Percentiles rank a stretch among this genome's conserved stretches.
Evolutionary conservation across 768 basidiomycete genomes (phyloP).

Genomic region (Amanita thiersii): DNA sequence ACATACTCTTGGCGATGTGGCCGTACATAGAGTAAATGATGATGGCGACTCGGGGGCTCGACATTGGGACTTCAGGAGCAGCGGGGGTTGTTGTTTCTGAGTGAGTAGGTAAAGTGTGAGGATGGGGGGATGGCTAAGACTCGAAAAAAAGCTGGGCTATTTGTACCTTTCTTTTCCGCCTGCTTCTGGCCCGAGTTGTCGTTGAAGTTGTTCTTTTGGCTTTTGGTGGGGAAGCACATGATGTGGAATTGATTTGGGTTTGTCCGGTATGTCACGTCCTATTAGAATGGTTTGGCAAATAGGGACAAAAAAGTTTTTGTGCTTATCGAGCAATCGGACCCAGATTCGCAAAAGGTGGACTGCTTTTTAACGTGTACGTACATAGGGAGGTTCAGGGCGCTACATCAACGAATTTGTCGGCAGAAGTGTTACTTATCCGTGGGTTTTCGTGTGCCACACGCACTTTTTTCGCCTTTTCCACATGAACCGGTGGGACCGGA

Average conservation of each 20-base stretch:
- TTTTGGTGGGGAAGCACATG: slow-evolving; percentile 7
- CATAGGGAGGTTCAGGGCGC: too few species aligned
- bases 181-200: neutral
- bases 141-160: neutral
- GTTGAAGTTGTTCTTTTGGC: slow-evolving; percentile 2
- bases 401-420: too few species aligned
- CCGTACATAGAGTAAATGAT: slow-evolving; percentile 70
- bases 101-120: neutral
- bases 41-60: slow-evolving; percentile 55
- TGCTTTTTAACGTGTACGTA: too few species aligned
- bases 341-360: too few species aligned
- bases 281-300: neutral
- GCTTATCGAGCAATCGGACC: too few species aligned
- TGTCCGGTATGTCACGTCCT: neutral
- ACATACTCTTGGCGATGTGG: slow-evolving; percentile 61
- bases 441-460: too few species aligned
- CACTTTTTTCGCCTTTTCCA: too few species aligned
- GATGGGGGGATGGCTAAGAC: neutral
- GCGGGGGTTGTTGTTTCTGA: neutral
- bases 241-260: neutral
- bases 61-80: slow-evolving; percentile 24
- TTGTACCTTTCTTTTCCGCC: neutral
- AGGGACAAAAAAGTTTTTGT: too few species aligned
- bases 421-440: too few species aligned
- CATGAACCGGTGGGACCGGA: too few species aligned